Evolutionary conservation across 163 green algal genomes (phyloP).

Genomic region (Scenedesmus sp.): DNA sequence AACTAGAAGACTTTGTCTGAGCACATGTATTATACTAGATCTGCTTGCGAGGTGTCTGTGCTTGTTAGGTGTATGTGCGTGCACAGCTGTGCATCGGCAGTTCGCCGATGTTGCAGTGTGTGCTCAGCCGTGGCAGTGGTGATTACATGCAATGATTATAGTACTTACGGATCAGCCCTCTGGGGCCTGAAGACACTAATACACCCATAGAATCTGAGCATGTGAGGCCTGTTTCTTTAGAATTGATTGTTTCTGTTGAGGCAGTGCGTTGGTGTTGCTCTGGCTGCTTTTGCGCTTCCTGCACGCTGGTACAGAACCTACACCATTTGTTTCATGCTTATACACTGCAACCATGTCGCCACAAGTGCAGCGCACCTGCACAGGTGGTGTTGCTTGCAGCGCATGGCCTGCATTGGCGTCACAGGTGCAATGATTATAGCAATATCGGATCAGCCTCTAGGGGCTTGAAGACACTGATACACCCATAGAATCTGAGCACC

Average conservation of each 20-base stretch:
- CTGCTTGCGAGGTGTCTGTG: background rate
- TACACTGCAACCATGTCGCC: too few species aligned
- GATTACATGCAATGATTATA: constrained; percentile 11
- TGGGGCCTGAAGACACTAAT: constrained; percentile 51
- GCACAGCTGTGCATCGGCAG: background rate
- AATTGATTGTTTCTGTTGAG: too few species aligned
- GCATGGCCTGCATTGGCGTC: too few species aligned
- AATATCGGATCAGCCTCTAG: constrained; percentile 22
- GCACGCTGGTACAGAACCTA: too few species aligned
- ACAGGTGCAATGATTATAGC: constrained; percentile 14
- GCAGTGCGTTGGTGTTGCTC: too few species aligned
- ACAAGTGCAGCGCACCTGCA: too few species aligned
- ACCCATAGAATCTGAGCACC: constrained; percentile 87
- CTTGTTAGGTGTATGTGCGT: too few species aligned
- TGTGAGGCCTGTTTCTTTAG: too few species aligned
- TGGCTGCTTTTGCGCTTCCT: too few species aligned
- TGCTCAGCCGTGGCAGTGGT: too few species aligned
- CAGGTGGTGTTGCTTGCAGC: too few species aligned
- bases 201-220: constrained; percentile 79
- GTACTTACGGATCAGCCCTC: constrained; percentile 23
- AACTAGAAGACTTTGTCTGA: constrained; percentile 42
- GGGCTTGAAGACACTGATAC: constrained; percentile 56
- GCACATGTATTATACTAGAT: background rate
- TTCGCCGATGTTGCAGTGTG: background rate
- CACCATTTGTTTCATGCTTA: too few species aligned